phyloP scores from a whole-genome alignment of 1,284 basidiomycete species.

The Rhizoctonia solani region DNA sequence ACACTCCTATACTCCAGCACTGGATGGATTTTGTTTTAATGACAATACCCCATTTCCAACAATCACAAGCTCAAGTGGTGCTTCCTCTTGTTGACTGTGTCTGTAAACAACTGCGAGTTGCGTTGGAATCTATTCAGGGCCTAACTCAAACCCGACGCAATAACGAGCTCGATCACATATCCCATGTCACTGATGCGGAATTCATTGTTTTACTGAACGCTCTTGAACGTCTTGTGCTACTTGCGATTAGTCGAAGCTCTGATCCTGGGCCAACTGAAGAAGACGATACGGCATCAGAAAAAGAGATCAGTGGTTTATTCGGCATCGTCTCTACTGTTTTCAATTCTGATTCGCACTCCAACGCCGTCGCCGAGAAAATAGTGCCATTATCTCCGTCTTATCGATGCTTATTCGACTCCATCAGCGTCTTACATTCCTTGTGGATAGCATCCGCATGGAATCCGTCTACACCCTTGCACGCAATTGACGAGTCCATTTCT shows the following conservation, averaged over 20 bases:
- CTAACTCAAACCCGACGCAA: slow-evolving; percentile 48
- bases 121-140: slow-evolving; percentile 60
- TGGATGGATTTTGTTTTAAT: slow-evolving; percentile 97
- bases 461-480: slow-evolving; percentile 54
- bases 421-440: slow-evolving; percentile 68
- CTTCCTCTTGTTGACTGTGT: slow-evolving; percentile 80
- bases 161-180: slow-evolving; percentile 48
- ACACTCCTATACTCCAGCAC: slow-evolving; percentile 83
- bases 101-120: slow-evolving; percentile 69
- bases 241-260: slow-evolving; percentile 55
- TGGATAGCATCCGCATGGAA: slow-evolving; percentile 60
- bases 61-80: slow-evolving; percentile 67
- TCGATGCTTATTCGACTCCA: slow-evolving; percentile 69
- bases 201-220: slow-evolving; percentile 82
- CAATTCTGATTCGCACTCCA: slow-evolving; percentile 57
- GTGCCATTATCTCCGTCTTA: slow-evolving; percentile 69
- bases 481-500: slow-evolving; percentile 66
- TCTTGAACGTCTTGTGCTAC: slow-evolving; percentile 75
- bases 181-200: slow-evolving; percentile 75
- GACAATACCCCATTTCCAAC: slow-evolving; percentile 83
- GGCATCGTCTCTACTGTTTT: slow-evolving; percentile 83
- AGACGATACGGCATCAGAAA: slow-evolving; percentile 58
- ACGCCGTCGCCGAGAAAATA: not conserved
- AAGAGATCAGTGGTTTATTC: slow-evolving; percentile 72
- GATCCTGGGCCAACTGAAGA: slow-evolving; percentile 54